Conservation (phyloP, 1,284 basidiomycete species). For the Ganoderma resinaceum region DNA sequence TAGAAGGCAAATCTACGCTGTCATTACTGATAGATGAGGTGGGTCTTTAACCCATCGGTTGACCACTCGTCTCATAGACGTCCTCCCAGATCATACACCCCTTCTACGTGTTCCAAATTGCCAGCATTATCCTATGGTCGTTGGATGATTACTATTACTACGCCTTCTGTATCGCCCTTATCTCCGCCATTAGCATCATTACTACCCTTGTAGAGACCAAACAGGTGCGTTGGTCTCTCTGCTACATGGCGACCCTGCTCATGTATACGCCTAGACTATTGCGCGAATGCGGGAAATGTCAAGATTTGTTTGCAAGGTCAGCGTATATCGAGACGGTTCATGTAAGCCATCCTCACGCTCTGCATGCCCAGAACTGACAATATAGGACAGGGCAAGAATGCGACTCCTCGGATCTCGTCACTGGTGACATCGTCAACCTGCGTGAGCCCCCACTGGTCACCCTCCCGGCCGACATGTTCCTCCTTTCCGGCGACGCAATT, state of each 20-base stretch:
- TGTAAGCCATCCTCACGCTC: conserved; percentile 60
- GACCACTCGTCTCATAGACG: neutral
- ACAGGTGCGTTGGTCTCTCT: conserved; percentile 55
- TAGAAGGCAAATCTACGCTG: conserved; percentile 87
- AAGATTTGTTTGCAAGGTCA: conserved; percentile 84
- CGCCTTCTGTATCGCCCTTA: conserved; percentile 96
- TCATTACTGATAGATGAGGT: conserved; percentile 92
- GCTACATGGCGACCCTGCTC: neutral
- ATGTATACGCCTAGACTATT: conserved; percentile 72
- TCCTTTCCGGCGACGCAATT: conserved; percentile 95
- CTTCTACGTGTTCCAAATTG: conserved; percentile 98
- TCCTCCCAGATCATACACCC: conserved; percentile 82
- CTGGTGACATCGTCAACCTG: conserved; percentile 94
- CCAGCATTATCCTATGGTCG: conserved; percentile 94
- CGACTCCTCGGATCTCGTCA: conserved; percentile 86
- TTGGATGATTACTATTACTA: conserved; percentile 98
- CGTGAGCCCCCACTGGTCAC: conserved; percentile 77
- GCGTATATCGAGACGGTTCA: conserved; percentile 73
- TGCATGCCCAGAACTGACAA: neutral
- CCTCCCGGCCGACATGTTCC: conserved; percentile 92
- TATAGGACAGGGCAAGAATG: conserved; percentile 65
- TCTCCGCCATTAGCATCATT: conserved; percentile 86
- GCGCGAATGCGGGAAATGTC: conserved; percentile 97
- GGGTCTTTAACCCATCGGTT: conserved; percentile 34
- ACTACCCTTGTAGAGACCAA: conserved; percentile 94